Evolutionary conservation across 2,329 filamentous ascomycete genomes (phyloP).

Genomic region (Sporothrix globosa): DNA sequence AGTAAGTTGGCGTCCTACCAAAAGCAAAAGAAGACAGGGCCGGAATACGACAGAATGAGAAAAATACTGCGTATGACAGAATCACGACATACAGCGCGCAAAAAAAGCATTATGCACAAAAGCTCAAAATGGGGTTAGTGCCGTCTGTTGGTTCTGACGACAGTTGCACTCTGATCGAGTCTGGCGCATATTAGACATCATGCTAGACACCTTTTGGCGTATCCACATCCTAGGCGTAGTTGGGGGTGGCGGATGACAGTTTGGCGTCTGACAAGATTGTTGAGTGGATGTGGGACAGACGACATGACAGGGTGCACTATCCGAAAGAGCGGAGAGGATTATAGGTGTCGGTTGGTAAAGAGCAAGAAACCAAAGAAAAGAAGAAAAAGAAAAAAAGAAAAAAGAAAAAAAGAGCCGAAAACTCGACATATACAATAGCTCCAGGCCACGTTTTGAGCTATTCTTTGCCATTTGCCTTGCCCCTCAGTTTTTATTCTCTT

Average conservation of each 20-base stretch:
- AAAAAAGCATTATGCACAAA: neutral
- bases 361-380: neutral
- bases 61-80: too few relatives aligned
- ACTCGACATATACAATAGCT: neutral
- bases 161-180: neutral
- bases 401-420: neutral
- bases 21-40: too few relatives aligned
- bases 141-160: conserved; percentile 21
- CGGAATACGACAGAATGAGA: too few relatives aligned
- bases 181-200: neutral
- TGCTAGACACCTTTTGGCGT: neutral
- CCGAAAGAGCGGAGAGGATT: conserved; percentile 10
- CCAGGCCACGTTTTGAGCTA: neutral
- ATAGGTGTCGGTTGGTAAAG: neutral
- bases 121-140: neutral
- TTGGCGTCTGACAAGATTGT: neutral
- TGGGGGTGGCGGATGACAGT: conserved; percentile 18
- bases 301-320: conserved; percentile 4
- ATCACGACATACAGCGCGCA: too few relatives aligned
- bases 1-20: neutral
- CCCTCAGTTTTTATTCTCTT: neutral
- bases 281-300: neutral
- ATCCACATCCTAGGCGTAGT: neutral
- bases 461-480: neutral
- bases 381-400: neutral